Evolutionary conservation across 495 filamentous ascomycete genomes (phyloP).

Genomic region (Aspergillus saccharolyticus): DNA sequence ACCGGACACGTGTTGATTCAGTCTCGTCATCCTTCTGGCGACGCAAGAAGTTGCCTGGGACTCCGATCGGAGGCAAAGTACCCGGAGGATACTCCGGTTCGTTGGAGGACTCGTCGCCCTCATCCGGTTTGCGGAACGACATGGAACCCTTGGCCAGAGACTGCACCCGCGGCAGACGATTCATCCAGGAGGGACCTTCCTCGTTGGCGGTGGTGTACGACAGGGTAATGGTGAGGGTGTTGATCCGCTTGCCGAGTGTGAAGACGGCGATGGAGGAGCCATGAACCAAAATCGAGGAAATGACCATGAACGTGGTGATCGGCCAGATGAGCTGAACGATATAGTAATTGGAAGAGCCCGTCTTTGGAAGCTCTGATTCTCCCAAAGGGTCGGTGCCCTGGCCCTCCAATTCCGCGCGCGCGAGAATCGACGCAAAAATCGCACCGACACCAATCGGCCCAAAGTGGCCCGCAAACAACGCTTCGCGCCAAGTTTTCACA

Average conservation of each 20-base stretch:
- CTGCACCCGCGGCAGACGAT: slow-evolving; percentile 79
- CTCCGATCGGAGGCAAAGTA: slow-evolving; percentile 67
- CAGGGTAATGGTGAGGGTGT: slow-evolving; percentile 90
- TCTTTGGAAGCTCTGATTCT: slow-evolving; percentile 51
- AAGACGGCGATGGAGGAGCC: slow-evolving; percentile 98
- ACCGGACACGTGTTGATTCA: slow-evolving; percentile 46
- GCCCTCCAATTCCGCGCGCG: slow-evolving; percentile 79
- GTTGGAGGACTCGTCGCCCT: slow-evolving; percentile 46
- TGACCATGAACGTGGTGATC: slow-evolving; percentile 89
- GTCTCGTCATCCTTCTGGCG: slow-evolving; percentile 74
- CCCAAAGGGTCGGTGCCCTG: slow-evolving; percentile 67
- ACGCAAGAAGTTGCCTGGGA: slow-evolving; percentile 78
- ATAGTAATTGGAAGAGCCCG: slow-evolving; percentile 52
- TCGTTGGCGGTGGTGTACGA: slow-evolving; percentile 89
- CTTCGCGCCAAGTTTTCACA: slow-evolving; percentile 97
- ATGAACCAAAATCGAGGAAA: slow-evolving; percentile 91
- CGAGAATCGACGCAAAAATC: slow-evolving; percentile 90
- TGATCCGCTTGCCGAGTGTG: slow-evolving; percentile 96
- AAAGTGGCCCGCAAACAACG: slow-evolving; percentile 96
- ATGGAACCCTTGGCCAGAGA: slow-evolving; percentile 79
- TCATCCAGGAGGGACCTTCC: slow-evolving; percentile 91
- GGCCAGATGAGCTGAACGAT: slow-evolving; percentile 89
- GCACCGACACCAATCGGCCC: slow-evolving; percentile 97
- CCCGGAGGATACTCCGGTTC: slow-evolving; percentile 71
- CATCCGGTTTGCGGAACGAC: slow-evolving; percentile 64